phyloP scores from a whole-genome alignment of 495 filamentous ascomycete species.

The Pseudevernia furfuracea region DNA sequence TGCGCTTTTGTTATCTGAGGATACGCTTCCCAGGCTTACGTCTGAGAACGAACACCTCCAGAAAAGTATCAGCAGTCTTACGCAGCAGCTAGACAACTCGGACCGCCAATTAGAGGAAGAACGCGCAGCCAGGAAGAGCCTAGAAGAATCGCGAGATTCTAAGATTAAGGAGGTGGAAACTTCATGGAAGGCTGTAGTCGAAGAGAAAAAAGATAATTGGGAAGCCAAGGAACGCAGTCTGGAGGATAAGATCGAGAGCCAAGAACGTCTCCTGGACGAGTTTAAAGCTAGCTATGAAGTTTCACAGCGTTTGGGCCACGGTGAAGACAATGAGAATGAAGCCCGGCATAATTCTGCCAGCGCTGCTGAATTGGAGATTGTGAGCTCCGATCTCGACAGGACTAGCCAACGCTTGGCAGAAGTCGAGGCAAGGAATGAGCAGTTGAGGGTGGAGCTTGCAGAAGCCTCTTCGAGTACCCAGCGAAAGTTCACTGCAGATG shows the following conservation, averaged over 20 bases:
- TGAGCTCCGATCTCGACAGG: conserved; percentile 82
- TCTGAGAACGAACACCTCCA: conserved; percentile 82
- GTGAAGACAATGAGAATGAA: conserved; percentile 56
- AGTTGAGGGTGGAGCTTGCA: conserved; percentile 80
- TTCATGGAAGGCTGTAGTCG: conserved; percentile 85
- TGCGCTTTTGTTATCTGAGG: conserved; percentile 80
- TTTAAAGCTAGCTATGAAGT: conserved; percentile 97
- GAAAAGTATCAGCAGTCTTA: conserved; percentile 68
- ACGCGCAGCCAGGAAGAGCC: conserved; percentile 56
- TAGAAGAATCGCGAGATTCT: conserved; percentile 68
- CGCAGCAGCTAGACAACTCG: conserved; percentile 81
- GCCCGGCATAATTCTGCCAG: conserved; percentile 52
- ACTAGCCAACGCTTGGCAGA: conserved; percentile 82
- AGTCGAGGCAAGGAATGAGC: conserved; percentile 90
- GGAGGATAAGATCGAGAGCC: conserved; percentile 88
- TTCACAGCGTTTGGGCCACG: conserved; percentile 73
- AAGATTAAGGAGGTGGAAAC: conserved; percentile 79
- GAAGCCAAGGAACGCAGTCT: conserved; percentile 84
- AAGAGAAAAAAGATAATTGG: conserved; percentile 96
- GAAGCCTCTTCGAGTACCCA: conserved; percentile 73
- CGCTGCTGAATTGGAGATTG: conserved; percentile 87
- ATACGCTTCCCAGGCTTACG: conserved; percentile 79
- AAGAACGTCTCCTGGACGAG: conserved; percentile 86
- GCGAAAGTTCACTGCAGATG: conserved; percentile 56
- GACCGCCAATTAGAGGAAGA: conserved; percentile 70